phyloP scores from a whole-genome alignment of 495 filamentous ascomycete genomes.

The Astrothelium macrocarpum region DNA sequence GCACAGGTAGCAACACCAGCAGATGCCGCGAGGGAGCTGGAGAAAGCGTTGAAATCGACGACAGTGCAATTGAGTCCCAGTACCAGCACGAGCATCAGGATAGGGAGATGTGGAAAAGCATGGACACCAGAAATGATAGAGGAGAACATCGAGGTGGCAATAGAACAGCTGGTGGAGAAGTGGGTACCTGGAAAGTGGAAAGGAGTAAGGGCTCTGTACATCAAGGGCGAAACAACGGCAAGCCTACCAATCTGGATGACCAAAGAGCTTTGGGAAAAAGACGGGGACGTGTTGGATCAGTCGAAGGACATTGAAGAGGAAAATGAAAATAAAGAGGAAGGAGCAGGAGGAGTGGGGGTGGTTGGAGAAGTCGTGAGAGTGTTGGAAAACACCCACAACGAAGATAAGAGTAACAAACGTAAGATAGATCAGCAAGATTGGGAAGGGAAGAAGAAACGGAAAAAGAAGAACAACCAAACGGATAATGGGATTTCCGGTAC shows the following conservation, averaged over 20 bases:
- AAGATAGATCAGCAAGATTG: neutral
- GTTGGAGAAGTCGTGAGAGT: neutral
- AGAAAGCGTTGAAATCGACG: slow-evolving; percentile 58
- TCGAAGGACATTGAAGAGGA: slow-evolving; percentile 26
- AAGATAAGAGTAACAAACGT: slow-evolving; percentile 31
- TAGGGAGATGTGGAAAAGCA: slow-evolving; percentile 50
- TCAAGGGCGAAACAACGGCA: slow-evolving; percentile 78
- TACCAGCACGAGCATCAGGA: slow-evolving; percentile 30
- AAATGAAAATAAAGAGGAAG: slow-evolving; percentile 58
- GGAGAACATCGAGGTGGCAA: slow-evolving; percentile 69
- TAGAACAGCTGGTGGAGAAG: slow-evolving; percentile 58
- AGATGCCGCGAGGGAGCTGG: slow-evolving; percentile 58
- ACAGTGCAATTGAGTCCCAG: slow-evolving; percentile 60
- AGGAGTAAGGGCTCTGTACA: slow-evolving; percentile 69
- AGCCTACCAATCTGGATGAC: slow-evolving; percentile 89
- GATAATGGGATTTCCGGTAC: neutral
- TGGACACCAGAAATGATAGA: slow-evolving; percentile 65
- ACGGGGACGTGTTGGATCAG: slow-evolving; percentile 58
- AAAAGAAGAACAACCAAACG: neutral
- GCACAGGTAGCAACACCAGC: slow-evolving; percentile 35
- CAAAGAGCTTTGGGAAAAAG: slow-evolving; percentile 78
- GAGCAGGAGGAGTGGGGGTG: neutral
- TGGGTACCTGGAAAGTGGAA: slow-evolving; percentile 76
- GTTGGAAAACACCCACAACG: too few relatives aligned
- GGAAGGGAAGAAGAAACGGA: neutral